Evolutionary conservation across 1,284 basidiomycete genomes (phyloP).

Genomic region (Ganoderma resinaceum): DNA sequence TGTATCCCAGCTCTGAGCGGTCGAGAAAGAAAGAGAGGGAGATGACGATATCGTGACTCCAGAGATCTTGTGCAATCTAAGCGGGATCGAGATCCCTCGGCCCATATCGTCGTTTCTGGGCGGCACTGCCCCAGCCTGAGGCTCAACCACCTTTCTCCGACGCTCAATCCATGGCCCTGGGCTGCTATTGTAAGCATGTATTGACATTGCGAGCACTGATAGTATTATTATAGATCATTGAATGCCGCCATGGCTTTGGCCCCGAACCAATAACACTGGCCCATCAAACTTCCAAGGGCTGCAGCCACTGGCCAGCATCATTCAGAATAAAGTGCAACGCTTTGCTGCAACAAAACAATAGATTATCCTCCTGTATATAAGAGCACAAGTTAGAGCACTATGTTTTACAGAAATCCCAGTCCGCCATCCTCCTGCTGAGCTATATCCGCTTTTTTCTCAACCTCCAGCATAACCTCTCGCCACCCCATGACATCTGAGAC

Average conservation of each 20-base stretch:
- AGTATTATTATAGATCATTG: neutral
- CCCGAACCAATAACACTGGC: too few relatives aligned
- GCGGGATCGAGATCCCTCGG: neutral
- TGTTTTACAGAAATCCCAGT: neutral
- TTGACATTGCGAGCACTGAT: neutral
- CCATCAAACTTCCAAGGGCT: too few relatives aligned
- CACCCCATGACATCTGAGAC: neutral
- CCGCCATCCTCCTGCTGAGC: neutral
- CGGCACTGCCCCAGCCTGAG: too few relatives aligned
- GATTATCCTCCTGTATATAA: neutral
- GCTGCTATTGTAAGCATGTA: neutral
- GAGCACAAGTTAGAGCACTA: neutral
- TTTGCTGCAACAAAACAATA: neutral
- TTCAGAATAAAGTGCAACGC: neutral
- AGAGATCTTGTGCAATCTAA: neutral
- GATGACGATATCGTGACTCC: neutral
- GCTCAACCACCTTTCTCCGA: neutral
- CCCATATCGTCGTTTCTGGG: too few relatives aligned
- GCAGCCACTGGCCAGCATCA: too few relatives aligned
- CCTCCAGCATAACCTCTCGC: neutral
- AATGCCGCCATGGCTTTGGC: neutral
- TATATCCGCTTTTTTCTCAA: neutral
- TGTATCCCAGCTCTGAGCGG: neutral
- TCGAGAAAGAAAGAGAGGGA: neutral
- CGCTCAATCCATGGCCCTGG: neutral